Evolutionary conservation across 768 basidiomycete genomes (phyloP).

Genomic region (Gloeopeniophorella convolvens): DNA sequence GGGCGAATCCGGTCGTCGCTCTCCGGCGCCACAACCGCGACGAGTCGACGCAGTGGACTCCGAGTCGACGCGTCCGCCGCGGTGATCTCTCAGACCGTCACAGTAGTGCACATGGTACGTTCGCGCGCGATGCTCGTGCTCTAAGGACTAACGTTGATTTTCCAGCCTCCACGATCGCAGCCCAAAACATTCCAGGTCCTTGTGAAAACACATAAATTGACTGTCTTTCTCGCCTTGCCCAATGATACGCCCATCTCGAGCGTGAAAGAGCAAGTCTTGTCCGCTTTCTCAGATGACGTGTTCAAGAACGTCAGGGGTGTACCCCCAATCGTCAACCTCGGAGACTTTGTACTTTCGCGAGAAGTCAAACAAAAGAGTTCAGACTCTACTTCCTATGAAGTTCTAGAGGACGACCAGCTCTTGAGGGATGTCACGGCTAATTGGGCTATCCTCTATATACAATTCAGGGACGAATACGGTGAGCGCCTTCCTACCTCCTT

Average conservation of each 20-base stretch:
- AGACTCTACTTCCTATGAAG: conserved; percentile 44
- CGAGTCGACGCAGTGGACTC: not conserved
- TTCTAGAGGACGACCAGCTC: conserved; percentile 39
- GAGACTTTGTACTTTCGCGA: conserved; percentile 63
- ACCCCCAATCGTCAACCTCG: conserved; percentile 30
- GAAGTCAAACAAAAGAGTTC: conserved; percentile 45
- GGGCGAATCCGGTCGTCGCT: not conserved
- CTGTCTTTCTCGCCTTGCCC: conserved; percentile 51
- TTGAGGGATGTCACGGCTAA: conserved; percentile 47
- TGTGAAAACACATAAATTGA: conserved; percentile 69
- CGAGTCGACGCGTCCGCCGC: no score
- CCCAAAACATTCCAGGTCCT: conserved; percentile 62
- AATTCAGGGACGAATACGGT: conserved; percentile 61
- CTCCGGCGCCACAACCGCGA: conserved; percentile 8
- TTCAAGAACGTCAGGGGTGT: conserved; percentile 28
- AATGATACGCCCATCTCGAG: conserved; percentile 48
- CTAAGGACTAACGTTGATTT: not conserved
- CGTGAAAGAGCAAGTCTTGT: conserved; percentile 59
- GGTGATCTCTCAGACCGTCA: no score
- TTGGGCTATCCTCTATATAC: conserved; percentile 66
- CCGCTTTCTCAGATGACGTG: conserved; percentile 50
- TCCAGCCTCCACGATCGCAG: conserved; percentile 45
- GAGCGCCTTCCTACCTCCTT: conserved; percentile 26
- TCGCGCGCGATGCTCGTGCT: not conserved
- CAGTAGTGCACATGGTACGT: conserved; percentile 11